Evolutionary conservation across 148 eudicot species (phyloP).

Genomic region (Camellia japonica): DNA sequence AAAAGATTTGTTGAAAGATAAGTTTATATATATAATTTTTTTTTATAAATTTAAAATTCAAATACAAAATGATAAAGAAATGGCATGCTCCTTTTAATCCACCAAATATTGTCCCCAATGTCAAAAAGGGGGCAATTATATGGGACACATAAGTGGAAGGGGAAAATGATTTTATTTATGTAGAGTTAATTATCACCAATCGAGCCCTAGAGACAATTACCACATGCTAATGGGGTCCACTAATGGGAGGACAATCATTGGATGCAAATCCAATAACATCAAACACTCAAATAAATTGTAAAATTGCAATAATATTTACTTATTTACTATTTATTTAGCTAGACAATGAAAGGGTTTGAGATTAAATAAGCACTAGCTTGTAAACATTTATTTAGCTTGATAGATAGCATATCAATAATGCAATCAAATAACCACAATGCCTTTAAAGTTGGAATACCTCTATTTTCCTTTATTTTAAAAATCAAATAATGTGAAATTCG

Average conservation of each 20-base stretch:
- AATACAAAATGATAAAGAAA: background rate
- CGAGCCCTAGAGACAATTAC: background rate
- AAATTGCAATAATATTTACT: background rate
- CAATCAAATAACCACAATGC: background rate
- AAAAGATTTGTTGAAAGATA: no score
- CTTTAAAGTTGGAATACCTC: no score
- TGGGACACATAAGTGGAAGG: background rate
- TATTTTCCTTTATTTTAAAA: background rate
- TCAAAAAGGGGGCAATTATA: background rate
- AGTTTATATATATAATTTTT: no score
- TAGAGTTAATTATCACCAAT: background rate
- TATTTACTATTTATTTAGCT: background rate
- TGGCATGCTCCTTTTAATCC: slow-evolving; percentile 9
- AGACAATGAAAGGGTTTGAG: background rate
- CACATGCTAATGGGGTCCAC: slow-evolving; percentile 4
- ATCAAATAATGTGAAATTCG: slow-evolving; percentile 8
- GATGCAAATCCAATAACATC: background rate
- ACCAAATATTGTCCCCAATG: background rate
- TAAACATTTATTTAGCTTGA: background rate
- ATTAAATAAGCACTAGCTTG: no score
- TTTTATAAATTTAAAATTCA: no score
- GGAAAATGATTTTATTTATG: background rate
- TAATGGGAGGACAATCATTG: slow-evolving; percentile 11
- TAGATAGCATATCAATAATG: background rate
- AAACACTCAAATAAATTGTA: background rate